phyloP scores from a whole-genome alignment of 2,329 filamentous ascomycete species.

The Penicillium sp. region DNA sequence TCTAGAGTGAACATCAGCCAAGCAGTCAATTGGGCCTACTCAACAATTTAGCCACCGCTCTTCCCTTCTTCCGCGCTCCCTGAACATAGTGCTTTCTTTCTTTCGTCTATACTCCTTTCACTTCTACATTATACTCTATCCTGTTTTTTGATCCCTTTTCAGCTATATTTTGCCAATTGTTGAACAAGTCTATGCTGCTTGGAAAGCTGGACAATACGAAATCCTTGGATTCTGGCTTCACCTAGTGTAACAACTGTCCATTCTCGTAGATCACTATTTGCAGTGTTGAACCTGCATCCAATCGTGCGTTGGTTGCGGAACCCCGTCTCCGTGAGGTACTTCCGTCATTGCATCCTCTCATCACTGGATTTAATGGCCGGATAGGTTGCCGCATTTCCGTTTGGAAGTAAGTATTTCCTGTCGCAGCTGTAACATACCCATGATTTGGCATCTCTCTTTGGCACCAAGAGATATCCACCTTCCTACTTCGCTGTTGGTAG shows the following conservation, averaged over 20 bases:
- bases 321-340: too few species aligned
- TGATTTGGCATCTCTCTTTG: too few species aligned
- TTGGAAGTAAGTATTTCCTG: too few species aligned
- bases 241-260: too few species aligned
- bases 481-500: too few species aligned
- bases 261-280: too few species aligned
- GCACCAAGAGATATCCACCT: too few species aligned
- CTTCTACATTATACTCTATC: not conserved
- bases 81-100: not conserved
- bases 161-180: not conserved
- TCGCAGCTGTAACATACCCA: too few species aligned
- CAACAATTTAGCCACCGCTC: not conserved
- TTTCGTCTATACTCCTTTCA: not conserved
- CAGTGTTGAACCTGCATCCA: too few species aligned
- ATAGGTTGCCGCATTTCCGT: too few species aligned
- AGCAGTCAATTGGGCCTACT: not conserved
- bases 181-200: not conserved
- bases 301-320: accelerated
- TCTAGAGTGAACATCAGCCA: not conserved
- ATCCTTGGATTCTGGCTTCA: not conserved
- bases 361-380: too few species aligned
- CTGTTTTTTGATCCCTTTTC: not conserved
- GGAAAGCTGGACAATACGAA: not conserved
- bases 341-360: too few species aligned
- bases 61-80: not conserved